These are phyloP conservation scores for Schizophyllum amplum DNA, from an alignment of 1,284 basidiomycete species.

Conservation along the genomic window DNA sequence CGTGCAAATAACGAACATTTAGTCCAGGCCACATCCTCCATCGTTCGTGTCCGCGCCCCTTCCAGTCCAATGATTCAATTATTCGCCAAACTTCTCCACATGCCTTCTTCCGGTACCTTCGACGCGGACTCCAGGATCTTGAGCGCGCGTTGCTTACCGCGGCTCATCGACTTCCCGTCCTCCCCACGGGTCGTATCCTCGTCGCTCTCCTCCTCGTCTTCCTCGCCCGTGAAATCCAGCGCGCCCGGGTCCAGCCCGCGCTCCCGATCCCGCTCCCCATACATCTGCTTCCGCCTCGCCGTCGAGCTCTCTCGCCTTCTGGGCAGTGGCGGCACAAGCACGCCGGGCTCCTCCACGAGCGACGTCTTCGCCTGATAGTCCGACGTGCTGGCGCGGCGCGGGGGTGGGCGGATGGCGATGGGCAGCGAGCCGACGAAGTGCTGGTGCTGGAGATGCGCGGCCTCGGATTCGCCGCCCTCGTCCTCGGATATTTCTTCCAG, in stretches of 20 bases:
- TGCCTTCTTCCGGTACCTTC: conserved; percentile 53
- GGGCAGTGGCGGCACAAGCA: conserved; percentile 12
- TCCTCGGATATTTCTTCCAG: conserved; percentile 19
- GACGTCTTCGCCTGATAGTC: conserved; percentile 49
- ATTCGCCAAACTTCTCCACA: conserved; percentile 69
- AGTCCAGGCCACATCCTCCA: no score
- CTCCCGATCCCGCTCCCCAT: conserved; percentile 57
- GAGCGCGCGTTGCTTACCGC: conserved; percentile 38
- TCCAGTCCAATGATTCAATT: no score
- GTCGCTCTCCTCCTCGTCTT: conserved; percentile 26
- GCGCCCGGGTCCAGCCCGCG: conserved; percentile 60
- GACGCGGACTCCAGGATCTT: conserved; percentile 59
- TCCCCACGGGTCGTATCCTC: not conserved
- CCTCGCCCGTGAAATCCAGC: conserved; percentile 48
- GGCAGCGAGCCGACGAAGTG: conserved; percentile 50
- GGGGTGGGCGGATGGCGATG: conserved; percentile 42
- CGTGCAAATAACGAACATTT: no score
- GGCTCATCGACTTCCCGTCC: not conserved
- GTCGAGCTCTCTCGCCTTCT: conserved; percentile 15
- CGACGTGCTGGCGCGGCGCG: conserved; percentile 33
- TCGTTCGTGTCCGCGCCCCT: no score
- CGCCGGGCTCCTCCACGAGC: conserved; percentile 26
- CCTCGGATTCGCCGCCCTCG: conserved; percentile 19
- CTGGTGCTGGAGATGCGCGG: conserved; percentile 13
- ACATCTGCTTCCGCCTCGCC: conserved; percentile 48